A percentile compares a stretch with the other conserved stretches of the same genome.
Conservation (phyloP, 163 green algal species). For the Scenedesmus sp. region DNA sequence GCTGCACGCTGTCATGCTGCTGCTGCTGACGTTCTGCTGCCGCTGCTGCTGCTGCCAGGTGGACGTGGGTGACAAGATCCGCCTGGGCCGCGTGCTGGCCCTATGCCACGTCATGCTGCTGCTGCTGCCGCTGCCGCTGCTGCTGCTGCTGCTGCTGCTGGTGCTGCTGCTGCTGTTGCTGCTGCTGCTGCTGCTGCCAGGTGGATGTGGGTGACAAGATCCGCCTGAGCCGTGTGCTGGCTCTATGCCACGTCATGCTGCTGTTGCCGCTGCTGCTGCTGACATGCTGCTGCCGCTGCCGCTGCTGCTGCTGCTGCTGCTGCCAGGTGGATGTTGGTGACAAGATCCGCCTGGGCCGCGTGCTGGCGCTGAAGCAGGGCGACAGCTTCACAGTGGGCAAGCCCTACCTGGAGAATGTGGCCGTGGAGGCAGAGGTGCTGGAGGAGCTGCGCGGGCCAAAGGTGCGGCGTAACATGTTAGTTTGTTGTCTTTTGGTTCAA, state of each 20-base stretch:
- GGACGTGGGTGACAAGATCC: conserved; percentile 85
- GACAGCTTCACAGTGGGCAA: conserved; percentile 85
- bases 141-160: neutral
- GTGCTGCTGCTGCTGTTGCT: neutral
- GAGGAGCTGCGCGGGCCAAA: conserved; percentile 94
- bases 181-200: conserved; percentile 49
- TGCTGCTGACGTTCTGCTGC: neutral
- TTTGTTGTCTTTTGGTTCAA: neutral
- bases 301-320: neutral
- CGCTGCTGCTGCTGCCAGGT: conserved; percentile 58
- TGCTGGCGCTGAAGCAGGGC: conserved; percentile 90
- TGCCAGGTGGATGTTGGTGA: conserved; percentile 80
- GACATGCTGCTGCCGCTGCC: neutral
- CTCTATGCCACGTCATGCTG: conserved; percentile 75
- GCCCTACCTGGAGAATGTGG: conserved; percentile 91
- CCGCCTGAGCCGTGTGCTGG: conserved; percentile 91
- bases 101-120: conserved; percentile 73
- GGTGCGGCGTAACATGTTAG: conserved; percentile 25
- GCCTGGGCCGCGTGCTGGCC: conserved; percentile 93
- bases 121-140: neutral
- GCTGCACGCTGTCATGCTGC: conserved; percentile 67
- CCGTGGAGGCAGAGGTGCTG: conserved; percentile 91
- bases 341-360: conserved; percentile 92
- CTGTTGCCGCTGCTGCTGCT: neutral
- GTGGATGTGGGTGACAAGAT: conserved; percentile 87